Evolutionary conservation across 2,329 filamentous ascomycete species (phyloP), one percentile per base, ranked within the genome.

Genomic region (Verticillium dahliae): DNA sequence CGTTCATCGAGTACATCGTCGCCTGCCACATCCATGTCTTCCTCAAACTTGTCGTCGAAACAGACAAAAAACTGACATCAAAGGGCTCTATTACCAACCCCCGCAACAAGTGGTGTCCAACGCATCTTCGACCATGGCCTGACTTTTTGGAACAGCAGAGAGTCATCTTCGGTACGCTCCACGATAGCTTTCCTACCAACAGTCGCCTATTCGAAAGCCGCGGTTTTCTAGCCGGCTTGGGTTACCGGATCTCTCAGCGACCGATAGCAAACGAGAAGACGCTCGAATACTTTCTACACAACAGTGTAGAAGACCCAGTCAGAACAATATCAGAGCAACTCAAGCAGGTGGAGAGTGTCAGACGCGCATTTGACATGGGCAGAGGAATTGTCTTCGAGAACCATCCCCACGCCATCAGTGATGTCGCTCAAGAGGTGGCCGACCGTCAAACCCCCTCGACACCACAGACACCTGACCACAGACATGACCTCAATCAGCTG

Each of bases 311-410:
- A 59, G 66, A 72, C 56, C 72, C 70, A 2, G 69, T 76, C 3
- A 62, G 62, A 13, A 35, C 35, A 1, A 74, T 75, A 37, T 59
- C 76, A 11, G n/a, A 74, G 1, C 54, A 69, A 41, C 68, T 76
- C 15, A 67, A 57, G 13, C 13, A 65, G 9, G 65, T 68, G 18
- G 59, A 68, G n/a, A 39, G 59, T 37, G 57, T 71, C 1, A 63
- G 56, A 6, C 41, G 38, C 33, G 66, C 41, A 1, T 73, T 73
- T 45, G 56, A 69, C 13, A 34, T 76, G 1, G 68, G 67, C 13
- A 58, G 69, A 45, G 68, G 71, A 7, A 67, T 76, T 37, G n/a
- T 70, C 15, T 75, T 75, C 54, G 65, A 75, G 61, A 74, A 72
- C 61, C 66, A 73, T 34, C 62, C 63, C 2, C 62, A 69, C 61